Evolutionary conservation across 2,329 filamentous ascomycete species (phyloP).

Genomic region (Ophiostoma ulmi): DNA sequence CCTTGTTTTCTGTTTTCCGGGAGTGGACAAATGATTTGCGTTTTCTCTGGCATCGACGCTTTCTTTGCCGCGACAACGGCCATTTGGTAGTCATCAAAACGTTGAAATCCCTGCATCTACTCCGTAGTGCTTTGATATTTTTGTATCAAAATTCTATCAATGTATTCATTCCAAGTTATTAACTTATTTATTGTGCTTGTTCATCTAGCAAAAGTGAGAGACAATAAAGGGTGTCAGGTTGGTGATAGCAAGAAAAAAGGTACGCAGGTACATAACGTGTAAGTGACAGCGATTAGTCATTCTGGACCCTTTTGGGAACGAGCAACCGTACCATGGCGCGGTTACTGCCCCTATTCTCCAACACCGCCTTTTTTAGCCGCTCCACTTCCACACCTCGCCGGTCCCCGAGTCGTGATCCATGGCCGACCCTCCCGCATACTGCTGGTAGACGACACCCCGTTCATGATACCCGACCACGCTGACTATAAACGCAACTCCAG

Average conservation of each 20-base stretch:
- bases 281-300: neutral
- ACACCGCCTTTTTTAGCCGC: neutral
- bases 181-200: too few relatives aligned
- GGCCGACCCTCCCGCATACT: neutral
- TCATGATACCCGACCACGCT: neutral
- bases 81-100: neutral
- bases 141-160: too few relatives aligned
- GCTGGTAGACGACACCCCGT: neutral
- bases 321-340: neutral
- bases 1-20: conserved; percentile 1
- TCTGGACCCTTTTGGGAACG: neutral
- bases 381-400: neutral
- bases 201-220: too few relatives aligned
- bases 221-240: too few relatives aligned
- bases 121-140: neutral
- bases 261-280: neutral
- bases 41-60: neutral
- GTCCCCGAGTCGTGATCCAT: neutral
- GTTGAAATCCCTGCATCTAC: too few relatives aligned
- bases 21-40: neutral
- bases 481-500: neutral
- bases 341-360: conserved; percentile 9
- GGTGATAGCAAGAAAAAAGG: neutral
- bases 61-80: neutral
- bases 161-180: too few relatives aligned